Conservation (phyloP, 75 land plant genomes). For the Picea glauca region DNA sequence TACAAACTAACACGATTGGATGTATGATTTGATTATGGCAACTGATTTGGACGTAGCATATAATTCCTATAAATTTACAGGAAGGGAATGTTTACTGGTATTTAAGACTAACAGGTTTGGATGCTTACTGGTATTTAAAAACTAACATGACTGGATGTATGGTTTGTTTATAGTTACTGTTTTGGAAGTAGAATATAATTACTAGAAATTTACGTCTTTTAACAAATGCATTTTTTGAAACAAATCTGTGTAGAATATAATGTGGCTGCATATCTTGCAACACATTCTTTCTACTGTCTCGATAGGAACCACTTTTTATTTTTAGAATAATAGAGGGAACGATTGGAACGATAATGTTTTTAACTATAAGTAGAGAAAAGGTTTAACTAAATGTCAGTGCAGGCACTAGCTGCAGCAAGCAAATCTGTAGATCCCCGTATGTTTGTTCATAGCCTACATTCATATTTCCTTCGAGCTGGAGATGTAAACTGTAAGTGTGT, state of each 20-base stretch:
- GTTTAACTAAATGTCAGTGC: constrained; percentile 5
- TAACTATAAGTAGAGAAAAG: neutral
- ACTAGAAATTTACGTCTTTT: too few relatives aligned
- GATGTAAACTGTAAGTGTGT: constrained; percentile 59
- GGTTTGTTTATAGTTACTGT: neutral
- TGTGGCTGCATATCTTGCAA: neutral
- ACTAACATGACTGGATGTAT: neutral
- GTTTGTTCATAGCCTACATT: constrained; percentile 84
- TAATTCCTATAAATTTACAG: too few relatives aligned
- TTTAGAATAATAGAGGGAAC: neutral
- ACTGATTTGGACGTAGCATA: neutral
- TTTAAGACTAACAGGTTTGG: too few relatives aligned
- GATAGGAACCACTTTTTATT: neutral
- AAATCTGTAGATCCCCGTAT: constrained; percentile 90
- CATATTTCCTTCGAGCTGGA: constrained; percentile 74
- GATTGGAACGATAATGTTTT: neutral
- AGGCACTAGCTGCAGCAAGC: constrained; percentile 97
- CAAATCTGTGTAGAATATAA: neutral
- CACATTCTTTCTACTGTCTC: neutral
- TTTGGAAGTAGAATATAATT: neutral
- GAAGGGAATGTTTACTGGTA: neutral
- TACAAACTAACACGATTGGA: too few relatives aligned
- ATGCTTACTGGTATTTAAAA: neutral
- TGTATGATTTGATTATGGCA: neutral
- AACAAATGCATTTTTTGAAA: too few relatives aligned